Base-by-base conservation (phyloP, 805 yeast genomes). In the Wickerhamiella sergipiensis region DNA sequence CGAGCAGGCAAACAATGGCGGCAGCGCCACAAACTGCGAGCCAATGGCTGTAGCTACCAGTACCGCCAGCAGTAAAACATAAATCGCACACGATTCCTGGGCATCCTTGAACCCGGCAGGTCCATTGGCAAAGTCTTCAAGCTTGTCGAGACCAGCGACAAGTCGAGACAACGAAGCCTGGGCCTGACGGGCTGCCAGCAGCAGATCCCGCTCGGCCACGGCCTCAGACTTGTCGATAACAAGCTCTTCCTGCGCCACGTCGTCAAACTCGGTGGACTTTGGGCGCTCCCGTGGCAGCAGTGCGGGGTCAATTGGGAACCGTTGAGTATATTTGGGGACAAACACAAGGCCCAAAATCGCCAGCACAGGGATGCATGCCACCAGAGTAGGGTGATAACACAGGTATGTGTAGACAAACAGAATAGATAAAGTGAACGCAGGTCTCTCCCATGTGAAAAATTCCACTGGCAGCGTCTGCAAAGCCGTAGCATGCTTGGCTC, bases 51-150 rank as follows among this genome's bases (percentile, higher is more conserved):
- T 40, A 10, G 24, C 15, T 4, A 52, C 9, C 3, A 59, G 50
- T 9, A 73, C 76, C 3, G 76, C 63, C 0, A 74, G 53, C 15
- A 55, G 29, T 24, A 51, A 64, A 10, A 76, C 71, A 55, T 77
- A 76, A n/a, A 84, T 59, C 6, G 78, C 68, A 0, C 92, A 81
- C 0, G 92, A 77, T 23, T 71, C 64, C 45, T 76, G 71, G 57
- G 85, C 94, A 62, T 85, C 83, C 55, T 71, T 73, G 61, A 86
- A 86, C 9, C 83, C 83, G 26, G 83, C 83, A 5, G 81, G 72
- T 12, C 81, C 83, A 57, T 71, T 74, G 58, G 80, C 69, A 50
- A 79, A 73, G 36, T 67, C 67, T 52, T 84, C 87, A 7, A 76
- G 64, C 17, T 67, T 64, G 19, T 80, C 80, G 48, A 78, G 66